Conservation (phyloP, 768 basidiomycete genomes). For the Amanita pseudoporphyria region DNA sequence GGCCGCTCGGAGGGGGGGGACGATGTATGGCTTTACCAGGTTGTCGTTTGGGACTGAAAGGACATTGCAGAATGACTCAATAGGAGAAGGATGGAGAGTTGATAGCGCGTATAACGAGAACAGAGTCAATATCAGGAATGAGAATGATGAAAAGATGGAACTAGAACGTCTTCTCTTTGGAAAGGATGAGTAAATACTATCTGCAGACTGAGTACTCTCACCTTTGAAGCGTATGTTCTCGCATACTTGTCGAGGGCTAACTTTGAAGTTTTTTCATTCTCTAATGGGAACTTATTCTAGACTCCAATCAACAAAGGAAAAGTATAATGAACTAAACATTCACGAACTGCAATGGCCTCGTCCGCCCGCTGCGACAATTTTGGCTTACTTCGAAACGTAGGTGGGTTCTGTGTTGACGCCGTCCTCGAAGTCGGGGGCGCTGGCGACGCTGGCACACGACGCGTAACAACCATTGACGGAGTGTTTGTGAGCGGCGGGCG, state of each 20-base stretch:
- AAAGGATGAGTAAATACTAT: background rate
- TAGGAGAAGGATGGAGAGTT: slow-evolving; percentile 17
- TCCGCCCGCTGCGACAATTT: slow-evolving; percentile 12
- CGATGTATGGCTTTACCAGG: slow-evolving; percentile 62
- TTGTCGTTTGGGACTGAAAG: slow-evolving; percentile 50
- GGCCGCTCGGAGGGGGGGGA: slow-evolving; percentile 45
- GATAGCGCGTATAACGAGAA: slow-evolving; percentile 7
- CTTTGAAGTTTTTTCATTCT: background rate
- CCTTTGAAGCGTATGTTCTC: background rate
- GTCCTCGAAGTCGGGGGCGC: slow-evolving; percentile 38
- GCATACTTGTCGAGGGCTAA: background rate
- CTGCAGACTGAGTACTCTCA: background rate
- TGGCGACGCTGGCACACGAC: slow-evolving; percentile 48
- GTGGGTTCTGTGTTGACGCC: slow-evolving; percentile 37
- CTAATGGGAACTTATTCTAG: background rate
- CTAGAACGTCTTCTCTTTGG: background rate
- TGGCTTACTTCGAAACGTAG: slow-evolving; percentile 16
- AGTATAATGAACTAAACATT: background rate
- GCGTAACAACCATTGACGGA: slow-evolving; percentile 50
- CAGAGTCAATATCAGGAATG: slow-evolving; percentile 9
- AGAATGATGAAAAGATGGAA: slow-evolving; percentile 1
- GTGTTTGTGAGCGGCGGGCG: slow-evolving; percentile 4
- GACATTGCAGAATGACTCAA: slow-evolving; percentile 51
- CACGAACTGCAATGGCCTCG: slow-evolving; percentile 10
- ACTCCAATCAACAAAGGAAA: background rate